phyloP scores from a whole-genome alignment of 805 yeast species.

The Pichia eremophila region DNA sequence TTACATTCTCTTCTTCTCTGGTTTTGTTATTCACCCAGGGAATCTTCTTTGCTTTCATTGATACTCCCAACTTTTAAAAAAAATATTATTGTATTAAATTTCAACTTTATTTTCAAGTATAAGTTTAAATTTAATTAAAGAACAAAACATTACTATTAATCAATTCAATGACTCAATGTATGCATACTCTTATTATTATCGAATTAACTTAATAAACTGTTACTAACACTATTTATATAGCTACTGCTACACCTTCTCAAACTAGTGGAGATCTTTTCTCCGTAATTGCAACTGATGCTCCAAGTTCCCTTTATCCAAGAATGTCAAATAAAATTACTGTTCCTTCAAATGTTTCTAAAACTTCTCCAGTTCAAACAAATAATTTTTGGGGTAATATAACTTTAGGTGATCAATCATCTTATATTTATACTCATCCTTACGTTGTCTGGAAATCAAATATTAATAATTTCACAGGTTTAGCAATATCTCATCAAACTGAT shows the following conservation, averaged over 20 bases:
- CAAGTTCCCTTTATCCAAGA: constrained; percentile 38
- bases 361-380: constrained; percentile 56
- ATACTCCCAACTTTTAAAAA: no score
- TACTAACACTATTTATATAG: not conserved
- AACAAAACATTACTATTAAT: no score
- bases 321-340: constrained; percentile 34
- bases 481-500: constrained; percentile 46
- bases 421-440: constrained; percentile 62
- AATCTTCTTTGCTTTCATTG: no score
- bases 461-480: constrained; percentile 43
- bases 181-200: no score
- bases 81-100: no score
- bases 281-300: constrained; percentile 23
- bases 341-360: constrained; percentile 38
- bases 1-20: no score
- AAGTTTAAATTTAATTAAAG: no score
- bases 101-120: no score
- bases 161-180: not conserved
- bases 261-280: constrained; percentile 5
- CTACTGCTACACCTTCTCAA: not conserved
- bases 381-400: constrained; percentile 65
- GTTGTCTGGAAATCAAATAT: constrained; percentile 40
- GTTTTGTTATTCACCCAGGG: no score
- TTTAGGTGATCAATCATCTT: constrained; percentile 42
- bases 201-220: no score